Base-by-base conservation (phyloP, 1,284 basidiomycete genomes). In the Sanghuangporus weigelae region DNA sequence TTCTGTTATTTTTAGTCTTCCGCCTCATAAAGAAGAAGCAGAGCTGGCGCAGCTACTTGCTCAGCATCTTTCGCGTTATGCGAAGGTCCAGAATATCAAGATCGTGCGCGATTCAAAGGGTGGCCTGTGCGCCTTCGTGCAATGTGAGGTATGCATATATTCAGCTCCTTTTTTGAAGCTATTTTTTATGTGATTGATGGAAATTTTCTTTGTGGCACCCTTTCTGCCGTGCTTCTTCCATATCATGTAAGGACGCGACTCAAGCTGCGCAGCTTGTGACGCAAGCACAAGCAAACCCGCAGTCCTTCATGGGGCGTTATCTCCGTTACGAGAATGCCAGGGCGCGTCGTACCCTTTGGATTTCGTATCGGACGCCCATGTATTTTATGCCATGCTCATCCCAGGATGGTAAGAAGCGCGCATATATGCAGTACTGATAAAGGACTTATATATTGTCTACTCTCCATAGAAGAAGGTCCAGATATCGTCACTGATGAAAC, bases 301-400 rank as follows among this genome's bases (percentile, higher is more conserved):
- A 80, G 68, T 83, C 79, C 5, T 91, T 91, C 71, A 73, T 88
- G 68, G 89, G 90, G 53, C 81, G 89, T 50, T 77, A 78, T 64
- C 76, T 92, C 65, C 88, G 90, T 56, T 92, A 84, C 66, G 90
- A 92, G 68, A 83, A 80, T 31, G 90, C 90, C n/a, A 81, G 87
- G 66, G 87, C 88, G n/a, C 86, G 85, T 68, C 81, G 87, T 67
- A 83, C 89, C 14, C 75, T 92, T 19, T 76, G 89, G 62, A 77
- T 92, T 59, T 92, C 90, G 19, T 92, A 90, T 72, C 79, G 87
- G 48, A 75, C 71, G 57, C 83, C 83, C 14, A 75, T 75, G 61
- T 80, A 81, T 68, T 76, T 74, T 65, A 68, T 76, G 57, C 72
- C 73, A 55, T 69, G 68, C 31, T 67, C 69, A 16, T 57, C 69